Evolutionary conservation across 2,329 filamentous ascomycete species (phyloP).

Genomic region (Ciborinia camelliae): DNA sequence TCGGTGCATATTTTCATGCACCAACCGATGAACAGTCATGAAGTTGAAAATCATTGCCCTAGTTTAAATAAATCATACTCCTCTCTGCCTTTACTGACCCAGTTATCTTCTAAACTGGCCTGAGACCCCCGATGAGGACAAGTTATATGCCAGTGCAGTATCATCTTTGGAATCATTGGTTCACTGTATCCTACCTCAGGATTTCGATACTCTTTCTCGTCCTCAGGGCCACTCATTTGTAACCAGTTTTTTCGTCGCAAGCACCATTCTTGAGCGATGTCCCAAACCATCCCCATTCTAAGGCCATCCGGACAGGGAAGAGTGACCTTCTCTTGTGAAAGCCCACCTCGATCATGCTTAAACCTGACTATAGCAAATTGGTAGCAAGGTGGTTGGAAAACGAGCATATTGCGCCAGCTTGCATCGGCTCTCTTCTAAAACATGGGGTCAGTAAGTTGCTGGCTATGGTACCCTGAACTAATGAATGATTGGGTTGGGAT

Average conservation of each 20-base stretch:
- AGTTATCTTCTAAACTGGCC: neutral
- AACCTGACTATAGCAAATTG: conserved; percentile 4
- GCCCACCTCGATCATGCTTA: neutral
- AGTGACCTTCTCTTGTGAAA: neutral
- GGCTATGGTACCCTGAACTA: neutral
- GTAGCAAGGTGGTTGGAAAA: conserved; percentile 15
- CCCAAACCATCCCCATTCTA: conserved; percentile 19
- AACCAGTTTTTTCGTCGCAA: conserved; percentile 15
- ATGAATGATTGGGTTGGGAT: neutral
- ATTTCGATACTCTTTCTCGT: neutral
- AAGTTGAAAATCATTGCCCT: neutral
- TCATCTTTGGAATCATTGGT: conserved; percentile 13
- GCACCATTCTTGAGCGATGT: conserved; percentile 18
- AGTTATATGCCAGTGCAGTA: conserved; percentile 10
- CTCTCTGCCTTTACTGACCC: conserved; percentile 11
- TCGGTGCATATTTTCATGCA: neutral
- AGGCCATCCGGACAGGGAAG: conserved; percentile 14
- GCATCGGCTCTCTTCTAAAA: conserved; percentile 16
- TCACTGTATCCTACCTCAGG: neutral
- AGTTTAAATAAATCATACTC: conserved; percentile 30
- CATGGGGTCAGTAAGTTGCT: neutral
- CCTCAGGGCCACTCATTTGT: conserved; percentile 8
- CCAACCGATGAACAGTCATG: neutral
- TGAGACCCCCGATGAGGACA: conserved; percentile 5
- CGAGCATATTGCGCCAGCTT: conserved; percentile 17